Percentiles rank a stretch among this genome's conserved stretches.
phyloP scores from a whole-genome alignment of 139 green algal genomes.

The Chlamydomonas sp. region DNA sequence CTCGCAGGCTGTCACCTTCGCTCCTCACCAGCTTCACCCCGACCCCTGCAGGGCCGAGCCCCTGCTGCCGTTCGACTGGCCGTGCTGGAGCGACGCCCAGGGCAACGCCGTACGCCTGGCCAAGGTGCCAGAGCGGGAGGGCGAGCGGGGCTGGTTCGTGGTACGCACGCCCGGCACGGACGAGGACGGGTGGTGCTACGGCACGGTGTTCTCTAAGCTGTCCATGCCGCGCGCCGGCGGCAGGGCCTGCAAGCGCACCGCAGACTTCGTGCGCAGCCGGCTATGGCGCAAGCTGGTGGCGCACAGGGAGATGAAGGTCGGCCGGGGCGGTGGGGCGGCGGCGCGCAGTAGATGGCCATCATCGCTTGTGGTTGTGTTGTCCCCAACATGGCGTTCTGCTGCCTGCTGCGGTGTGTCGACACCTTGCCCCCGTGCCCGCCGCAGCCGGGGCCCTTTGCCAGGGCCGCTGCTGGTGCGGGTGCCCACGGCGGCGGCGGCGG shows the following conservation, averaged over 20 bases:
- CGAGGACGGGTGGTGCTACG: conserved; percentile 71
- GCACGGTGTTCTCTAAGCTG: conserved; percentile 59
- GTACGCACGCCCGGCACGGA: conserved; percentile 62
- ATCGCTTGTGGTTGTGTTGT: no score
- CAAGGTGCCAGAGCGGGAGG: conserved; percentile 37
- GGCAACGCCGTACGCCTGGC: conserved; percentile 34
- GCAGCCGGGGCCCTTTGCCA: no score
- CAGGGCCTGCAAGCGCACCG: conserved; percentile 65
- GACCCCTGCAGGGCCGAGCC: conserved; percentile 39
- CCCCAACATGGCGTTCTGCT: no score
- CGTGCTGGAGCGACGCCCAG: conserved; percentile 41
- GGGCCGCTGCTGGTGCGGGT: background rate
- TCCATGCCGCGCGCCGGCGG: conserved; percentile 51
- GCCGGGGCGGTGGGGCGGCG: no score
- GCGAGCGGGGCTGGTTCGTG: conserved; percentile 57
- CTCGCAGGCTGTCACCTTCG: no score
- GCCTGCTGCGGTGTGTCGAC: no score
- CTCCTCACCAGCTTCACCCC: no score
- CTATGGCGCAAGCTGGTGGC: conserved; percentile 54
- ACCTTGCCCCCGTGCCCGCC: no score
- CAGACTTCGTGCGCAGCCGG: conserved; percentile 60
- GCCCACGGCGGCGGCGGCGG: background rate
- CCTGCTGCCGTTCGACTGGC: conserved; percentile 51
- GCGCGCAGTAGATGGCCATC: no score
- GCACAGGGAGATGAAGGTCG: no score